A percentile compares a stretch with the other conserved stretches of the same genome.
These are phyloP conservation scores for Parasarocladium wereldwijsianum DNA, from an alignment of 2,329 filamentous ascomycete species.

Conservation along the genomic window DNA sequence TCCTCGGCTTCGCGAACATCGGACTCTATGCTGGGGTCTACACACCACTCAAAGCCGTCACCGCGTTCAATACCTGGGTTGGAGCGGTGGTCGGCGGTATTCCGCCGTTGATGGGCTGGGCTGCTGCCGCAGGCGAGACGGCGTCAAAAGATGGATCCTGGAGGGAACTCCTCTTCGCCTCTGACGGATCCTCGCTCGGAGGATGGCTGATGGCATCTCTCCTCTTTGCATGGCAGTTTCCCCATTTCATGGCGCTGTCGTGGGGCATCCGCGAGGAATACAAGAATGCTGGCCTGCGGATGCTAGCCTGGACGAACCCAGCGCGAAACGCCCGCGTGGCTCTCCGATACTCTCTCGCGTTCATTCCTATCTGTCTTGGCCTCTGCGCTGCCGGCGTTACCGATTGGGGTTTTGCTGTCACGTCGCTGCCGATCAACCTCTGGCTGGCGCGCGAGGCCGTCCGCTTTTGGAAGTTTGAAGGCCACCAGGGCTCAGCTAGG, in stretches of 20 bases:
- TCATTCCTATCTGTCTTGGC: constrained; percentile 73
- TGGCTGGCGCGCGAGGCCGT: constrained; percentile 77
- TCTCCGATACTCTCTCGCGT: constrained; percentile 69
- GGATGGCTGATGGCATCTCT: constrained; percentile 81
- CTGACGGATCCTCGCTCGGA: constrained; percentile 48
- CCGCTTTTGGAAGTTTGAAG: constrained; percentile 65
- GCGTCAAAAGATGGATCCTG: constrained; percentile 63
- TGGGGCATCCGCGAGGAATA: constrained; percentile 88
- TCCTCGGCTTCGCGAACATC: constrained; percentile 74
- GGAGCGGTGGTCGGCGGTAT: constrained; percentile 88
- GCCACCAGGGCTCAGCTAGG: constrained; percentile 65
- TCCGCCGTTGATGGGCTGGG: constrained; percentile 95
- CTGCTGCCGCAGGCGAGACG: constrained; percentile 78
- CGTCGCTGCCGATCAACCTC: constrained; percentile 66
- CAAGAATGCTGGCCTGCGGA: constrained; percentile 49
- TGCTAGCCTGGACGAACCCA: constrained; percentile 80
- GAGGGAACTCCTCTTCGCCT: constrained; percentile 59
- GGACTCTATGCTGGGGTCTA: constrained; percentile 82
- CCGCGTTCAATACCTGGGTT: constrained; percentile 84
- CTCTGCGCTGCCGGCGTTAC: constrained; percentile 71
- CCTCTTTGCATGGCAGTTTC: constrained; percentile 93
- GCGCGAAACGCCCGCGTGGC: constrained; percentile 76
- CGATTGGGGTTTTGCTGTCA: constrained; percentile 69
- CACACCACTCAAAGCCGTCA: constrained; percentile 80
- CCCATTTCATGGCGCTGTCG: constrained; percentile 90